Conservation (phyloP, 257 asterid species). For the Mentha longifolia region DNA sequence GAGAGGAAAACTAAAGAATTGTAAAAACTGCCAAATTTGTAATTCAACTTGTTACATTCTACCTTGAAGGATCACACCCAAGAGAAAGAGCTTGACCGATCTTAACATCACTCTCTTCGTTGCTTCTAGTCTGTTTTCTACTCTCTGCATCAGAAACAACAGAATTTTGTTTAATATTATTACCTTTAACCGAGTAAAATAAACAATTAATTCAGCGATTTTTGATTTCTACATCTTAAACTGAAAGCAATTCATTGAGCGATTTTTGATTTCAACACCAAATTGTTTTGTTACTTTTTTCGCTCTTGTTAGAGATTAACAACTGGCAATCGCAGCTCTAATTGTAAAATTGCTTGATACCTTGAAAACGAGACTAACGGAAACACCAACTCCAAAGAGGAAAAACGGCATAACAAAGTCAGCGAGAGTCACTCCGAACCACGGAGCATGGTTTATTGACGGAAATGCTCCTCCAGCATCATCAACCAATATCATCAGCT, state of each 20-base stretch:
- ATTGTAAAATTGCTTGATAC: conserved; percentile 39
- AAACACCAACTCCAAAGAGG: conserved; percentile 84
- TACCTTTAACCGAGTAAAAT: neutral
- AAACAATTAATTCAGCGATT: too few species aligned
- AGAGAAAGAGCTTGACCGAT: conserved; percentile 65
- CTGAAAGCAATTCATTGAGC: conserved; percentile 13
- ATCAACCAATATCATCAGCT: conserved; percentile 95
- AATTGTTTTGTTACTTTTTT: conserved; percentile 10
- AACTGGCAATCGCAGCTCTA: neutral
- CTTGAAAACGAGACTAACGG: conserved; percentile 83
- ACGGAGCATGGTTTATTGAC: conserved; percentile 83
- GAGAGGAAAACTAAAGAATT: neutral
- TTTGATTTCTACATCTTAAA: conserved; percentile 12
- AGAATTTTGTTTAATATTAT: conserved; percentile 11
- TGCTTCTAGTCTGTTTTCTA: conserved; percentile 62
- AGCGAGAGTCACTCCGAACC: conserved; percentile 93
- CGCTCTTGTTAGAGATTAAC: conserved; percentile 12
- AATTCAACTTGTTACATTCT: conserved; percentile 2
- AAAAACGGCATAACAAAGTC: conserved; percentile 97
- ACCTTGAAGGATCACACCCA: conserved; percentile 95
- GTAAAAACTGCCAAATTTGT: neutral
- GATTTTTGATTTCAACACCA: neutral
- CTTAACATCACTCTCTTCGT: conserved; percentile 70
- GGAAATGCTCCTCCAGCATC: conserved; percentile 96
- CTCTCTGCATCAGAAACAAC: conserved; percentile 56